Evolutionary conservation across 2,329 filamentous ascomycete genomes (phyloP).

Genomic region (Fusarium dimerum): DNA sequence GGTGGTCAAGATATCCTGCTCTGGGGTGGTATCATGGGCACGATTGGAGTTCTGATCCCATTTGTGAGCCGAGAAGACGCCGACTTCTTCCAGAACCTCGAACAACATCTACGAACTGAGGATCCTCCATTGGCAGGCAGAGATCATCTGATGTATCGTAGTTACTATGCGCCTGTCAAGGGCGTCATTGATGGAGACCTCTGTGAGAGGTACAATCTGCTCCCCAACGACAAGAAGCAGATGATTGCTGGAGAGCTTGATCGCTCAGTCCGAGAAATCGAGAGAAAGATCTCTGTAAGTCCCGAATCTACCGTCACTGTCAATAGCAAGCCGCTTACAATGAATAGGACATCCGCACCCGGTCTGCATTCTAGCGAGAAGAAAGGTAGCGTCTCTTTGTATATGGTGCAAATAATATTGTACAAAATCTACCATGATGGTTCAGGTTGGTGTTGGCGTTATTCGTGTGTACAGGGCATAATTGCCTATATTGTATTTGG

Average conservation of each 20-base stretch:
- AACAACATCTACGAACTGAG: constrained; percentile 82
- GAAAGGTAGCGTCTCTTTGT: constrained; percentile 23
- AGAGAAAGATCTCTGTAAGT: constrained; percentile 83
- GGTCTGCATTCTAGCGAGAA: constrained; percentile 55
- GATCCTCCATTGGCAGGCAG: constrained; percentile 87
- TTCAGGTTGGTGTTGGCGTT: constrained; percentile 33
- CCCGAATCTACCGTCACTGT: neutral
- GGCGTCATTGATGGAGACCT: constrained; percentile 96
- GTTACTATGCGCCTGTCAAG: constrained; percentile 96
- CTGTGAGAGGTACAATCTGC: constrained; percentile 84
- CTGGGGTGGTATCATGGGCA: constrained; percentile 94
- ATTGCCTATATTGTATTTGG: constrained; percentile 22
- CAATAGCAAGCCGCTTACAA: constrained; percentile 23
- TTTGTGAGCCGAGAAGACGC: constrained; percentile 91
- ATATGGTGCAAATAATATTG: constrained; percentile 25
- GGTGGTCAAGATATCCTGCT: constrained; percentile 89
- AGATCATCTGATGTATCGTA: constrained; percentile 92
- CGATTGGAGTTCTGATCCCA: constrained; percentile 88
- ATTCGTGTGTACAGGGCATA: constrained; percentile 26
- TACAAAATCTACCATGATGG: constrained; percentile 26
- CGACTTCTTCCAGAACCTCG: constrained; percentile 95
- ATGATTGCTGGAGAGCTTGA: constrained; percentile 94
- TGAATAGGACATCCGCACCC: constrained; percentile 55
- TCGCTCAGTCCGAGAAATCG: constrained; percentile 87
- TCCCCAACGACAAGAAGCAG: constrained; percentile 87